Evolutionary conservation across 257 asterid genomes (phyloP), one percentile per base, ranked within the genome.

Genomic region (Solanum microdontum): DNA sequence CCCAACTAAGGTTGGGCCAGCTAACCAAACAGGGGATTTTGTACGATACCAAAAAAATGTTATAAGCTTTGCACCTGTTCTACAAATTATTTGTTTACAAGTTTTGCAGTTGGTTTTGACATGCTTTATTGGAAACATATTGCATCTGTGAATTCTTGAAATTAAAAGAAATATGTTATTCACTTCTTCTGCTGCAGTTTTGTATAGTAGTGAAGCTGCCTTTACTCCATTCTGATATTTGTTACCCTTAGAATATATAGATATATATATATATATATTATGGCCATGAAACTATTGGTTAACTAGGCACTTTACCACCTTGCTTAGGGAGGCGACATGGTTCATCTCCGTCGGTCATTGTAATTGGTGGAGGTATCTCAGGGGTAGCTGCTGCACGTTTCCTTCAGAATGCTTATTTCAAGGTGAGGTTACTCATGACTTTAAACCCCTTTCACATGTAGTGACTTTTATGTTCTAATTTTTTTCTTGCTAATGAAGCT

Each of bases 351-450:
- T 90, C 96, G 11, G 97, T 97, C 75, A 91, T 97, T 84, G 94
- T 97, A 89, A 87, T 97, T 92, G 99, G 99, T 87, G 99, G 97
- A 88, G 99, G 99, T 84, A 96, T 97, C 88, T 97, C 99, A 45
- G 99, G 99, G 88, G 90, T 97, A 89, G 98, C 99, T 87, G 98
- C 99, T 8, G 98, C 98, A 2, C 94, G 89, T 60, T 90, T 90
- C 92, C 95, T 97, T 75, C 98, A 94, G n/a, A 91, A 93, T 92
- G 98, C 98, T 88, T 93, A 97, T 84, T 92, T 95, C 91, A 93
- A 96, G 95, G 99, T 95, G 34, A 51, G 82, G 8, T 34, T 39
- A 82, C 17, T 87, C 88, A 15, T 87, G 45, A 24, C 66, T 84
- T 36, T 26, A 37, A 84, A n/a, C 60, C 32, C 28, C 62, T 80